Conservation (phyloP, 2,329 filamentous ascomycete species). For the Zymoseptoria pseudotritici region DNA sequence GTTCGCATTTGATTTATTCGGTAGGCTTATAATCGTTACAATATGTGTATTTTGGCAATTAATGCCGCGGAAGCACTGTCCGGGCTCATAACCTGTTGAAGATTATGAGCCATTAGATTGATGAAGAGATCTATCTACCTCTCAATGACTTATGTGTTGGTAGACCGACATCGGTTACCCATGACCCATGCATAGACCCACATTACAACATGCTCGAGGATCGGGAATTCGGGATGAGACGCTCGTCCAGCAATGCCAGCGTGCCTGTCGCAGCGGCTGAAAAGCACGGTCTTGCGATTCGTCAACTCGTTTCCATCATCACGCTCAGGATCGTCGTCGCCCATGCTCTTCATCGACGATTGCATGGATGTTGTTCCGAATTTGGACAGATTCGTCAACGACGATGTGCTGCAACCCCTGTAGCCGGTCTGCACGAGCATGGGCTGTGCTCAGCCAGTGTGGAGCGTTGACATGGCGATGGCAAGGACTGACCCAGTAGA, state of each 20-base stretch:
- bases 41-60: background rate
- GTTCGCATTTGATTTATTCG: background rate
- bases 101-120: background rate
- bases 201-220: background rate
- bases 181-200: too few relatives aligned
- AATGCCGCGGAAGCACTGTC: background rate
- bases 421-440: background rate
- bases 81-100: constrained; percentile 1
- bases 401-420: background rate
- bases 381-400: background rate
- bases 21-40: background rate
- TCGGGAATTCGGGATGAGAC: background rate
- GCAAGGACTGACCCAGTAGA: background rate
- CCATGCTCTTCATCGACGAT: background rate
- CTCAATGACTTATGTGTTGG: too few relatives aligned
- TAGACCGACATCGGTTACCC: too few relatives aligned
- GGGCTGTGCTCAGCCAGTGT: background rate
- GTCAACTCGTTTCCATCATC: background rate
- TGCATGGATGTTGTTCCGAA: background rate
- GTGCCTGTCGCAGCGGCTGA: background rate
- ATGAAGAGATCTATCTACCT: background rate
- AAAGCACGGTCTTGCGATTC: background rate
- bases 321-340: background rate
- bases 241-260: background rate
- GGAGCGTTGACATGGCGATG: background rate